Conservation (phyloP, 768 basidiomycete genomes). For the Sarcodon sp. region DNA sequence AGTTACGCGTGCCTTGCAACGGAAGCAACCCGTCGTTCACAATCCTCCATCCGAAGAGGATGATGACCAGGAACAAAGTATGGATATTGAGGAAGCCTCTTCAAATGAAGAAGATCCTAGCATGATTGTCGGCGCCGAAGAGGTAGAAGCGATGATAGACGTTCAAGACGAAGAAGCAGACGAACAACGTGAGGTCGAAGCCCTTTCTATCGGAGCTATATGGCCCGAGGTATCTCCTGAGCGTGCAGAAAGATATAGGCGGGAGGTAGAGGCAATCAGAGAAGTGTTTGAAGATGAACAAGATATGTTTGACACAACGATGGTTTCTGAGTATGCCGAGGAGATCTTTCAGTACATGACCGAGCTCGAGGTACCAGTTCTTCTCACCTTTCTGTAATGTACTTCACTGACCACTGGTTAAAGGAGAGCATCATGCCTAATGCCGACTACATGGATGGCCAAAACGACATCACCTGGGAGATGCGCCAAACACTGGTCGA, state of each 20-base stretch:
- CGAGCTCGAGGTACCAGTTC: slow-evolving; percentile 66
- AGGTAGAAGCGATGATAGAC: slow-evolving; percentile 54
- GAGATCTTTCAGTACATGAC: slow-evolving; percentile 97
- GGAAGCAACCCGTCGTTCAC: slow-evolving; percentile 23
- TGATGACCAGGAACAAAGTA: slow-evolving; percentile 24
- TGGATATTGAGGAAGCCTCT: slow-evolving; percentile 42
- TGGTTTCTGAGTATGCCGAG: slow-evolving; percentile 98
- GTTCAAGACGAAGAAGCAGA: slow-evolving; percentile 29
- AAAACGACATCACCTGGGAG: slow-evolving; percentile 83
- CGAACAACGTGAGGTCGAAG: slow-evolving; percentile 27
- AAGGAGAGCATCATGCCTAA: slow-evolving; percentile 85
- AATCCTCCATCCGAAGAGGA: slow-evolving; percentile 26
- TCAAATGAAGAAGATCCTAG: slow-evolving; percentile 26
- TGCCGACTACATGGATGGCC: slow-evolving; percentile 86
- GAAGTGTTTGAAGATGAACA: slow-evolving; percentile 53
- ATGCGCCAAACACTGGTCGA: slow-evolving; percentile 97
- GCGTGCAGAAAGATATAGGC: slow-evolving; percentile 40
- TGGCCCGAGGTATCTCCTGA: slow-evolving; percentile 72
- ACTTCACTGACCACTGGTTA: slow-evolving; percentile 10
- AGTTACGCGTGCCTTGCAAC: slow-evolving; percentile 8
- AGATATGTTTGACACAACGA: slow-evolving; percentile 73
- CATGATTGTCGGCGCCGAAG: slow-evolving; percentile 34
- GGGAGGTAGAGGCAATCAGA: slow-evolving; percentile 55
- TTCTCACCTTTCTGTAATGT: background rate
- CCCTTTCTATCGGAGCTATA: slow-evolving; percentile 12